Conservation (phyloP, 331 rosid genomes). For the Prunus yedoensis region DNA sequence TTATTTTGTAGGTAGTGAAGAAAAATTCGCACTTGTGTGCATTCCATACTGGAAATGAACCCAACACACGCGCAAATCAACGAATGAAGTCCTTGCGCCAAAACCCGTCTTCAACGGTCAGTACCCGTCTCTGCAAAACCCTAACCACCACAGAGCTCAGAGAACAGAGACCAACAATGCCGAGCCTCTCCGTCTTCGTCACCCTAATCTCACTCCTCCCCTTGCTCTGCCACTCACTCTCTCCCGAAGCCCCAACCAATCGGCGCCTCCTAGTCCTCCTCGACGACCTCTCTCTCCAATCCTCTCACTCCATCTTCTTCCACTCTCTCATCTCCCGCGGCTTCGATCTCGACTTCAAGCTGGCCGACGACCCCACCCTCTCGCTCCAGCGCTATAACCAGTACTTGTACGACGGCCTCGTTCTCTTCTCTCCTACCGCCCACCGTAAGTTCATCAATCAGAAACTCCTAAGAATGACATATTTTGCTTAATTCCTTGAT, state of each 20-base stretch:
- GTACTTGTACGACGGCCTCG: not conserved
- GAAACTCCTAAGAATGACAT: not conserved
- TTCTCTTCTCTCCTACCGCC: not conserved
- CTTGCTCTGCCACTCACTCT: constrained; percentile 8
- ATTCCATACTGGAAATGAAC: too few relatives aligned
- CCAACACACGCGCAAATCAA: too few relatives aligned
- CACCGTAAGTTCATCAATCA: not conserved
- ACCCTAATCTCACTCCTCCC: not conserved
- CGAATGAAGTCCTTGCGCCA: not conserved
- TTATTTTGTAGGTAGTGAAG: too few relatives aligned
- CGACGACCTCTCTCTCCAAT: constrained; percentile 4
- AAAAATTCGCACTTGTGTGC: too few relatives aligned
- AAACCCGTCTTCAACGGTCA: not conserved
- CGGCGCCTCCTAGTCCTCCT: constrained; percentile 10
- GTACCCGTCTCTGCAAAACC: not conserved
- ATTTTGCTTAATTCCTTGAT: not conserved
- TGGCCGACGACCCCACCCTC: not conserved
- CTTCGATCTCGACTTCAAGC: not conserved
- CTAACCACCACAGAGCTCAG: not conserved
- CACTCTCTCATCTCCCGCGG: not conserved
- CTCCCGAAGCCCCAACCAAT: constrained; percentile 9
- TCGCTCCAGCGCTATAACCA: not conserved
- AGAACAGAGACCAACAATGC: not conserved
- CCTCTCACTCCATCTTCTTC: not conserved
- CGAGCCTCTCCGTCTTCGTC: not conserved